Evolutionary conservation across 768 basidiomycete species (phyloP).

Genomic region (Boletellus emodensis): DNA sequence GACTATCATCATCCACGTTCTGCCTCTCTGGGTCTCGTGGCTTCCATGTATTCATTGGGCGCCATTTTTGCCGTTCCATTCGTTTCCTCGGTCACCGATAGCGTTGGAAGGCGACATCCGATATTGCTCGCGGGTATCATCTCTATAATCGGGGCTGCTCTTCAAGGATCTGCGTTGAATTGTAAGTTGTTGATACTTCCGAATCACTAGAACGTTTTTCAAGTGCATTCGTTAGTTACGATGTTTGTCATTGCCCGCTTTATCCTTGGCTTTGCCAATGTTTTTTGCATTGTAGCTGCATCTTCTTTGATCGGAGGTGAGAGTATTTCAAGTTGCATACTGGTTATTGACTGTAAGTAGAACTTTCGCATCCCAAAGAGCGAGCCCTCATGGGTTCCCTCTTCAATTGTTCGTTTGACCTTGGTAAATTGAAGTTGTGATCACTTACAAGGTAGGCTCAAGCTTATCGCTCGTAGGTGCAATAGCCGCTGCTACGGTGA

Average conservation of each 20-base stretch:
- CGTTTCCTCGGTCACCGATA: neutral
- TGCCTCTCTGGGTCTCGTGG: constrained; percentile 39
- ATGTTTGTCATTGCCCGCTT: constrained; percentile 10
- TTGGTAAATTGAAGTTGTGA: constrained; percentile 1
- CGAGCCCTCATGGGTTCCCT: constrained; percentile 2
- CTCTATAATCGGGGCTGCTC: neutral
- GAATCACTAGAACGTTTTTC: neutral
- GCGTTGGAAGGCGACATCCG: neutral
- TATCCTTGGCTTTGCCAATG: neutral
- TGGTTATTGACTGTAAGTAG: neutral
- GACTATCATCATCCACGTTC: constrained; percentile 54
- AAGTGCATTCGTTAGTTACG: neutral
- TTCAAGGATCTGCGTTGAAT: neutral
- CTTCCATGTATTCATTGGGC: neutral
- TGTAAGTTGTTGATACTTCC: neutral
- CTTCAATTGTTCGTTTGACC: neutral
- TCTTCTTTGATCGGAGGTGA: constrained; percentile 6
- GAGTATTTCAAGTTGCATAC: neutral
- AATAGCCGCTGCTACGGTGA: constrained; percentile 42
- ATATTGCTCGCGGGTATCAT: neutral
- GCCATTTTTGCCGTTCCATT: neutral
- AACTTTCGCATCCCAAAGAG: constrained; percentile 13
- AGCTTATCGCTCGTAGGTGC: constrained; percentile 5
- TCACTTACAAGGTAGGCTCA: neutral
- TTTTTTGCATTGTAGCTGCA: constrained; percentile 4